Evolutionary conservation across 2,329 filamentous ascomycete genomes (phyloP), one percentile per base, ranked within the genome.

Genomic region (Eutypa lata): DNA sequence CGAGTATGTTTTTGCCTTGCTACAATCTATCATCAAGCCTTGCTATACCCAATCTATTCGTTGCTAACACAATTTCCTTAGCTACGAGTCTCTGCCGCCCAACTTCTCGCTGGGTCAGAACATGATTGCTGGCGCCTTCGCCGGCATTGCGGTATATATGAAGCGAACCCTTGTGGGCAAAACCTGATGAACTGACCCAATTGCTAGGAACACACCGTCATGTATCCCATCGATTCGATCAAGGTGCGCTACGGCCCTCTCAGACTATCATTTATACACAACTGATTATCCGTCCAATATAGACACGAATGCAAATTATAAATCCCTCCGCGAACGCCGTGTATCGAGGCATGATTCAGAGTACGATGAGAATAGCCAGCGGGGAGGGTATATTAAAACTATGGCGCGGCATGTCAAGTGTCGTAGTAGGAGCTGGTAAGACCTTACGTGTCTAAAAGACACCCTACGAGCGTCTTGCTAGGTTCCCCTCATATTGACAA

Each of bases 261-360:
- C 50, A 63, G 64, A 53, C 67, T 10, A 26, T 43, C n/a, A 28
- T 48, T 21, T 22, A 40, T 64, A 49, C 64, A 57, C 64, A 56
- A 52, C 57, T 57, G 47, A 57, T 37, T 16, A 21, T 24, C 50
- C 55, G 14, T 54, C 49, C 56, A 47, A 50, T 52, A 50, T 68
- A 97, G 94, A 99, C 94, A 44, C 89, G 94, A 71, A 97, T 97
- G 92, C 94, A 99, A 79, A 88, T 99, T 64, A 78, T 97, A 71
- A 92, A 91, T 69, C 90, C 93, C 18, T 87, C 85, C 35, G 83
- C 89, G 22, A 86, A 87, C 53, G 87, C 89, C 33, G 86, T 93
- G 60, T 96, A 96, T 74, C 90, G 87, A 57, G 92, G 94, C 57
- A 87, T 99, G 66, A 87, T 94, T 58, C 91, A 96, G 71, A 92